A percentile compares a stretch with the other conserved stretches of the same genome.
These are phyloP conservation scores for Ceratobasidium sp. DNA, from an alignment of 1,284 basidiomycete genomes.

Conservation along the genomic window DNA sequence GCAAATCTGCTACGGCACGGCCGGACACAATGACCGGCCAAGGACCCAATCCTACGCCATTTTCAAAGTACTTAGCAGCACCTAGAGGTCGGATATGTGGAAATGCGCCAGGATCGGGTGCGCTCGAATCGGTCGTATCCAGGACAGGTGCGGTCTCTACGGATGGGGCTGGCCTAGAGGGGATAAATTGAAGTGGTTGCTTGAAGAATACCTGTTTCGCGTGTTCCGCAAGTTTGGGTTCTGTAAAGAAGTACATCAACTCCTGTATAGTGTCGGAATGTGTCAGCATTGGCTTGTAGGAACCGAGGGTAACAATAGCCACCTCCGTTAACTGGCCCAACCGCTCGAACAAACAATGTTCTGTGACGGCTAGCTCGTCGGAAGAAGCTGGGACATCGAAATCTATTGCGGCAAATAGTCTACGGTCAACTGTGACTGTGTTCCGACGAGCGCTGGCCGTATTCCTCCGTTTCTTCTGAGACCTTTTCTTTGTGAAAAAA, in stretches of 20 bases:
- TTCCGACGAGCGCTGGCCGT: constrained; percentile 20
- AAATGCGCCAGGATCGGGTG: constrained; percentile 8
- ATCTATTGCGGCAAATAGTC: constrained; percentile 20
- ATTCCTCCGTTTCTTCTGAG: constrained; percentile 26
- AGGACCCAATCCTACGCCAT: neutral
- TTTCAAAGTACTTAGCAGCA: neutral
- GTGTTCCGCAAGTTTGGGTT: constrained; percentile 15
- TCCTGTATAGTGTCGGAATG: neutral
- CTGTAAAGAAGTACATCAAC: constrained; percentile 15
- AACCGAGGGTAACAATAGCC: neutral
- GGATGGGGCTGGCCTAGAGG: neutral
- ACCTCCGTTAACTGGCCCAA: constrained; percentile 10
- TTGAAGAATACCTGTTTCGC: constrained; percentile 14
- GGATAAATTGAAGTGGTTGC: constrained; percentile 5
- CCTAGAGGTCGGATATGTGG: constrained; percentile 31
- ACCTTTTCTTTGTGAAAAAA: constrained; percentile 29
- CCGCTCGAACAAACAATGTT: neutral
- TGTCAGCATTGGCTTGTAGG: neutral
- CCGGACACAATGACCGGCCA: constrained; percentile 27
- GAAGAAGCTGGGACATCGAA: constrained; percentile 7
- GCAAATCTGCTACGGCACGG: constrained; percentile 8
- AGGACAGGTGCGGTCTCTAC: neutral
- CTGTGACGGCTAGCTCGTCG: constrained; percentile 1
- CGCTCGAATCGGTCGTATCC: neutral
- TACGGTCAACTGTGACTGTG: constrained; percentile 20